phyloP scores from a whole-genome alignment of 2,329 filamentous ascomycete genomes.

The Aspergillus fructus region DNA sequence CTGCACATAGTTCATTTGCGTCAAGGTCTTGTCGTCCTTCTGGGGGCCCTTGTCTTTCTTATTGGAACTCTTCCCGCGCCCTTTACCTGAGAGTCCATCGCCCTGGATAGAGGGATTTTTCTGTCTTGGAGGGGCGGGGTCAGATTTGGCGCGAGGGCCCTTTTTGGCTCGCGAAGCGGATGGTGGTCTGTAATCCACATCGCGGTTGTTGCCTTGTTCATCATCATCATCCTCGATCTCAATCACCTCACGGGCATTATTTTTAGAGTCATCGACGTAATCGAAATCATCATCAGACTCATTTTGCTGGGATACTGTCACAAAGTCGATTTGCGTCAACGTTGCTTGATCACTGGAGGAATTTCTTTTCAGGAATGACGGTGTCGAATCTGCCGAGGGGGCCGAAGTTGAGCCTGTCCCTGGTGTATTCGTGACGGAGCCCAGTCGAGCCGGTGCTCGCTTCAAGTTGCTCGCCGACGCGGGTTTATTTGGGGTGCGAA shows the following conservation, averaged over 20 bases:
- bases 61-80: slow-evolving; percentile 22
- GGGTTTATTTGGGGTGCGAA: slow-evolving; percentile 23
- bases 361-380: slow-evolving; percentile 21
- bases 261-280: slow-evolving; percentile 24
- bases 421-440: slow-evolving; percentile 10
- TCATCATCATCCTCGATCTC: slow-evolving; percentile 28
- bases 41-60: slow-evolving; percentile 24
- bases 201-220: slow-evolving; percentile 22
- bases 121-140: slow-evolving; percentile 16
- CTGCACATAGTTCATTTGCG: slow-evolving; percentile 44
- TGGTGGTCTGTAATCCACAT: slow-evolving; percentile 21
- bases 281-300: slow-evolving; percentile 27
- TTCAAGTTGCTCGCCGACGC: slow-evolving; percentile 18
- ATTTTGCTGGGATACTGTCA: slow-evolving; percentile 22
- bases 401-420: background rate
- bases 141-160: slow-evolving; percentile 10
- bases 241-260: slow-evolving; percentile 20
- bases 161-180: slow-evolving; percentile 11
- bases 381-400: slow-evolving; percentile 17
- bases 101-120: slow-evolving; percentile 14
- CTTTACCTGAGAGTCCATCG: slow-evolving; percentile 16
- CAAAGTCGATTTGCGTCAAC: slow-evolving; percentile 44
- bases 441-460: slow-evolving; percentile 12
- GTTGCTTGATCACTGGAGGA: slow-evolving; percentile 36
- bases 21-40: slow-evolving; percentile 38